A percentile compares a stretch with the other conserved stretches of the same genome.
Conservation (phyloP, 1,284 basidiomycete genomes). For the Ustilago crameri region DNA sequence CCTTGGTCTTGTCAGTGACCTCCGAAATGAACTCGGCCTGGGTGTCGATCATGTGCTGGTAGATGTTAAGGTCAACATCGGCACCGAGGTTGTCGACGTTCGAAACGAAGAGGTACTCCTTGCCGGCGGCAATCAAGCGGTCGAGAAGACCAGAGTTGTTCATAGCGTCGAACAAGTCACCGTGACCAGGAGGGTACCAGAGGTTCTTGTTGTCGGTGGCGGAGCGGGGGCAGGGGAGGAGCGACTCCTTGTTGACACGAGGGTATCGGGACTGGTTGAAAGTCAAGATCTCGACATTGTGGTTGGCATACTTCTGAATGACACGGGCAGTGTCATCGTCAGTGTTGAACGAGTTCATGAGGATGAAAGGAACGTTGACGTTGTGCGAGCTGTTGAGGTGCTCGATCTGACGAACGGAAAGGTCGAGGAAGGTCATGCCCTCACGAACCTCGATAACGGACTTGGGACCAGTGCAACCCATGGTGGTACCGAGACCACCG, state of each 20-base stretch:
- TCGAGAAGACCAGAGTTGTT: slow-evolving; percentile 96
- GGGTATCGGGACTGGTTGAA: slow-evolving; percentile 99
- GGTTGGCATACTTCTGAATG: slow-evolving; percentile 99
- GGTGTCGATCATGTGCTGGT: slow-evolving; percentile 73
- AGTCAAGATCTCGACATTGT: slow-evolving; percentile 70
- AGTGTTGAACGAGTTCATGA: slow-evolving; percentile 99
- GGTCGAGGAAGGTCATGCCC: slow-evolving; percentile 98
- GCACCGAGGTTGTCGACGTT: slow-evolving; percentile 99
- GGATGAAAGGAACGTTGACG: slow-evolving; percentile 91
- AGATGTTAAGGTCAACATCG: slow-evolving; percentile 77
- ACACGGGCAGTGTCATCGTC: slow-evolving; percentile 74
- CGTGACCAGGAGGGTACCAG: slow-evolving; percentile 97
- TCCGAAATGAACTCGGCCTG: slow-evolving; percentile 69
- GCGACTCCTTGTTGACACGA: slow-evolving; percentile 92
- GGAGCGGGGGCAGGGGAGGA: slow-evolving; percentile 86
- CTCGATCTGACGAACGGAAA: slow-evolving; percentile 97
- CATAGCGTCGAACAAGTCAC: slow-evolving; percentile 93
- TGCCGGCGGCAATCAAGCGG: slow-evolving; percentile 91
- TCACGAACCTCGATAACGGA: slow-evolving; percentile 73
- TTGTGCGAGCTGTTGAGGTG: slow-evolving; percentile 75
- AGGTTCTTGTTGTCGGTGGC: slow-evolving; percentile 91
- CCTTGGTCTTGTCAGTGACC: slow-evolving; percentile 99
- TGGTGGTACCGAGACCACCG: slow-evolving; percentile 96
- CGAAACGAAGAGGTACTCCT: slow-evolving; percentile 98
- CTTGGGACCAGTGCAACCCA: slow-evolving; percentile 82